A percentile compares a stretch with the other conserved stretches of the same genome.
These are phyloP conservation scores for Colletotrichum gloeosporioides DNA, from an alignment of 2,329 filamentous ascomycete species.

Conservation along the genomic window DNA sequence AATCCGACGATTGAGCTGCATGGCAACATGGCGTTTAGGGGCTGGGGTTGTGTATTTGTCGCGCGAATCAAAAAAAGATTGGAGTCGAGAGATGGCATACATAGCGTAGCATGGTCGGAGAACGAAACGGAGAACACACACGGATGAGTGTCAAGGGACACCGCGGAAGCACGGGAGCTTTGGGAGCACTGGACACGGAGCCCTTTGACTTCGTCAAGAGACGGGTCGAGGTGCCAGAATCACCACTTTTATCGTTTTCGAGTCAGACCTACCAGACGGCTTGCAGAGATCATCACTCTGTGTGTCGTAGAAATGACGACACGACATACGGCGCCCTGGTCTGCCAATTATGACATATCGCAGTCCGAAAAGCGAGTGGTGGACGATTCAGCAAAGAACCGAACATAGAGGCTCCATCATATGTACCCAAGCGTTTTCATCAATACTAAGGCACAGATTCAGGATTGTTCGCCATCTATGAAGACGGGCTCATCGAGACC, in stretches of 20 bases:
- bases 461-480: neutral
- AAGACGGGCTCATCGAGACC: neutral
- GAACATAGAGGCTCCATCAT: neutral
- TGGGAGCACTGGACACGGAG: neutral
- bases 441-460: constrained; percentile 4
- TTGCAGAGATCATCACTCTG: neutral
- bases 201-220: neutral
- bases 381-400: neutral
- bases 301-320: neutral
- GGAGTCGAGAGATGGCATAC: constrained; percentile 20
- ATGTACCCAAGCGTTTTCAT: constrained; percentile 16
- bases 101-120: constrained; percentile 21
- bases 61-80: constrained; percentile 11
- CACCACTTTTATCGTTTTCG: neutral
- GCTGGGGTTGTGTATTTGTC: constrained; percentile 13
- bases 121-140: neutral
- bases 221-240: neutral
- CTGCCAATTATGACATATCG: neutral
- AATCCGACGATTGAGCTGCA: constrained; percentile 61
- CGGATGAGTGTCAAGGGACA: neutral
- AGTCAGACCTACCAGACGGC: neutral
- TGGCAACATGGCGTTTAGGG: constrained; percentile 14
- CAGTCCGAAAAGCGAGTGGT: neutral
- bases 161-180: neutral
- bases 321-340: neutral